A percentile compares a stretch with the other conserved stretches of the same genome.
Evolutionary conservation across 495 filamentous ascomycete genomes (phyloP).

Genomic region (Penicillium cataractarum): DNA sequence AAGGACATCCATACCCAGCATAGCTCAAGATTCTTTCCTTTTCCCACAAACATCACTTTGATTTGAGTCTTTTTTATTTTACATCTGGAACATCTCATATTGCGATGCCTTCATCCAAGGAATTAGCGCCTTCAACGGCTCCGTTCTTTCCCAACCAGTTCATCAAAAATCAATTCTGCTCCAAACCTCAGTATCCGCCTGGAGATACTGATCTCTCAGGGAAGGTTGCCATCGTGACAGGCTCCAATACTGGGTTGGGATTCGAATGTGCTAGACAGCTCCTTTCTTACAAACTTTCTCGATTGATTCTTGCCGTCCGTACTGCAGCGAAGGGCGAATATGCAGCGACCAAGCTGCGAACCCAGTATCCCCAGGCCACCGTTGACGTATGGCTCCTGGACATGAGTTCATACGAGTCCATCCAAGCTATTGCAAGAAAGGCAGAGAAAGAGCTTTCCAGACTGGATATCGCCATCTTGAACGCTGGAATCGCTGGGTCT

Average conservation of each 20-base stretch:
- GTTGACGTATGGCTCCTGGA: conserved; percentile 57
- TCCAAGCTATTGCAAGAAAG: conserved; percentile 42
- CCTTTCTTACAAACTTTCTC: conserved; percentile 42
- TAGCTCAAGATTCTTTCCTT: no score
- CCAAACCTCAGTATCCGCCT: conserved; percentile 4
- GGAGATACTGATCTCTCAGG: conserved; percentile 26
- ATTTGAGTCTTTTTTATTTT: not conserved
- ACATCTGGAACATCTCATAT: not conserved
- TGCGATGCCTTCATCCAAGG: conserved; percentile 12
- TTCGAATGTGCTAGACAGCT: conserved; percentile 45
- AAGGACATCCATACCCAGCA: no score
- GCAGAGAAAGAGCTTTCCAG: conserved; percentile 33
- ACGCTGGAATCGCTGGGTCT: conserved; percentile 49
- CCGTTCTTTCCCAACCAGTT: conserved; percentile 19
- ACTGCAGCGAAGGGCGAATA: conserved; percentile 41
- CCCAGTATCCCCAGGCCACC: conserved; percentile 29
- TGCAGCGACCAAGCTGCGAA: conserved; percentile 39
- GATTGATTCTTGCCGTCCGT: conserved; percentile 55
- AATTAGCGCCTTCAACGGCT: conserved; percentile 6
- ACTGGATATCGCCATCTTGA: conserved; percentile 56
- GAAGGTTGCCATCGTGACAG: conserved; percentile 52
- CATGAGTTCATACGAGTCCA: conserved; percentile 47
- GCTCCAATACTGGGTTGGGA: conserved; percentile 50
- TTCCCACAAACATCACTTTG: not conserved
- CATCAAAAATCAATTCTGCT: conserved; percentile 15